These are phyloP conservation scores for Arthroderma uncinatum DNA, from an alignment of 2,329 filamentous ascomycete species.

Conservation along the genomic window DNA sequence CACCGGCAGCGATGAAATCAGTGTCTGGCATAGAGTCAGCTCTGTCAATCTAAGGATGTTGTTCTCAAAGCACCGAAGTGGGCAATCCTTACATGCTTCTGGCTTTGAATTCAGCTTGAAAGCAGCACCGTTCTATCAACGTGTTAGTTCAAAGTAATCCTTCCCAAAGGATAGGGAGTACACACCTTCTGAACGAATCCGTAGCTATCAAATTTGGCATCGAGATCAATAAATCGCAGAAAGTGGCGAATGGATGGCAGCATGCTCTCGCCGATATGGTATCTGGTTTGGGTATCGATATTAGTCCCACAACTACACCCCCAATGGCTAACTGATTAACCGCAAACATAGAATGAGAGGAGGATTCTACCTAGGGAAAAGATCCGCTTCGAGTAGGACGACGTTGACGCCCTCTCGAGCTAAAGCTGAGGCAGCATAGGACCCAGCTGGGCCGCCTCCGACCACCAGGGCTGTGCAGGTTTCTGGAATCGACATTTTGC, in stretches of 20 bases:
- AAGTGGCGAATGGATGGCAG: conserved; percentile 33
- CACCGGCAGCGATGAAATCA: conserved; percentile 34
- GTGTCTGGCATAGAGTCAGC: conserved; percentile 25
- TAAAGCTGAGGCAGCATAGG: conserved; percentile 35
- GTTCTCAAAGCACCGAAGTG: not conserved
- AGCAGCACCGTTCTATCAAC: conserved; percentile 27
- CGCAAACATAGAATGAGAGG: not conserved
- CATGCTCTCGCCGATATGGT: conserved; percentile 31
- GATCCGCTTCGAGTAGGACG: conserved; percentile 38
- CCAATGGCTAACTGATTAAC: too few species aligned
- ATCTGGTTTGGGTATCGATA: conserved; percentile 16
- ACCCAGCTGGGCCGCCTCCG: conserved; percentile 39
- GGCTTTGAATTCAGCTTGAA: conserved; percentile 31
- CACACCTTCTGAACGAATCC: conserved; percentile 35
- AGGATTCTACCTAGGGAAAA: conserved; percentile 29
- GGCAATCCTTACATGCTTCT: conserved; percentile 23
- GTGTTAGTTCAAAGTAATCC: not conserved
- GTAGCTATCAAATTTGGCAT: conserved; percentile 30
- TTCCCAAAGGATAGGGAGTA: not conserved
- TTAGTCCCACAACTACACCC: too few species aligned
- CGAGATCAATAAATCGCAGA: conserved; percentile 36
- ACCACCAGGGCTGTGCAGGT: conserved; percentile 33
- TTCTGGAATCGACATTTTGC: conserved; percentile 17
- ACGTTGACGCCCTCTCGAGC: conserved; percentile 38
- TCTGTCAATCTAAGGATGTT: not conserved